Evolutionary conservation across 2,329 filamentous ascomycete genomes (phyloP), one percentile per base, ranked within the genome.

Genomic region (Penicillium sclerotiorum): DNA sequence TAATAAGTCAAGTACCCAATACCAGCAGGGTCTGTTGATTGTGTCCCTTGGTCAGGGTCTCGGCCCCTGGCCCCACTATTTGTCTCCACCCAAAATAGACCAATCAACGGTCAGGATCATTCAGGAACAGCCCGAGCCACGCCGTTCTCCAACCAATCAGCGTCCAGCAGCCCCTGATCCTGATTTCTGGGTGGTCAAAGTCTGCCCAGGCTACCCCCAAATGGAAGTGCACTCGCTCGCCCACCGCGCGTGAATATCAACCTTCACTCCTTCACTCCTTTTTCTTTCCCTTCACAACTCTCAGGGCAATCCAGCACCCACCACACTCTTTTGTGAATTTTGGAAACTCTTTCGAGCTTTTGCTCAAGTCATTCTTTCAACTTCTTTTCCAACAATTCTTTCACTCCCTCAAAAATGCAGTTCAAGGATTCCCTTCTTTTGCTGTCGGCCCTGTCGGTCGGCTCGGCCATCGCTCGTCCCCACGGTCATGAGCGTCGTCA

Each of bases 401-500:
- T 12, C 11, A 25, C 39, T 42, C 18, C 28, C 43, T 52, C 49
- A 7, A 67, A 45, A 27, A 73, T 73, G 71, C 68, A 71, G 53
- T 49, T 72, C 59, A 71, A 72, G 56, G 68, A 69, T 57, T 66
- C 69, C 17, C 37, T 70, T 52, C 47, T 71, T 47, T 53, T 72
- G 50, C 50, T 71, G 47, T 63, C 67, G 47, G 69, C 70, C 45
- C 46, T 73, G 63, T 64, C 66, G 57, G 69, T 69, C 51, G 61
- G 69, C 55, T 64, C 66, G 32, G 60, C 67, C 25, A 59, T 67
- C 32, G 71, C 67, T 52, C 69, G 68, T 53, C 54, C 64, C 35
- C 69, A 72, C 59, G 68, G 67, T 52, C 69, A 72, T 50, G 65
- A 72, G 46, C 69, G 68, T 53, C 69, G 69, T 49, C 69, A 72